These are phyloP conservation scores for Biscutella laevigata DNA, from an alignment of 441 rosid species.

Conservation along the genomic window DNA sequence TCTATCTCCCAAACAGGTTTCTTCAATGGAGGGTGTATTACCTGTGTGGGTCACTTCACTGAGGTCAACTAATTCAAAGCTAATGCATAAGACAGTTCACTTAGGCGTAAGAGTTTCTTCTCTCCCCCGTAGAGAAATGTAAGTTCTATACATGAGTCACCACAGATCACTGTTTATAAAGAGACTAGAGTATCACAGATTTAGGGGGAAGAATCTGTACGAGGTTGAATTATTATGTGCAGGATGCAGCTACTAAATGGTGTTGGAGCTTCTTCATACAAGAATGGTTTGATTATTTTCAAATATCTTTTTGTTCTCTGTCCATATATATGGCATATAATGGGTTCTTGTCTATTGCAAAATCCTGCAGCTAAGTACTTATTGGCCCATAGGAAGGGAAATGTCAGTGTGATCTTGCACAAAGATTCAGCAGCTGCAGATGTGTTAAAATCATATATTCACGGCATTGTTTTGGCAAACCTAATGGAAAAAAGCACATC, in stretches of 20 bases:
- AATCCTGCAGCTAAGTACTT: constrained; percentile 49
- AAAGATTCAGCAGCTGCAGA: constrained; percentile 53
- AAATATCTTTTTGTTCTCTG: not conserved
- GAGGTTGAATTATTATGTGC: constrained; percentile 21
- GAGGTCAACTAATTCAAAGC: constrained; percentile 31
- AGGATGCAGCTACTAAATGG: constrained; percentile 53
- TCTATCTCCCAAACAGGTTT: constrained; percentile 70
- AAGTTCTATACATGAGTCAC: constrained; percentile 24
- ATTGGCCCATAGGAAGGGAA: constrained; percentile 45
- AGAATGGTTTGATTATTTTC: constrained; percentile 39
- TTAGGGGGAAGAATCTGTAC: not conserved
- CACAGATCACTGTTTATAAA: not conserved
- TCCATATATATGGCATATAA: not conserved
- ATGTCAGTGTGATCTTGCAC: constrained; percentile 43
- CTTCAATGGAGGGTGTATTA: constrained; percentile 58
- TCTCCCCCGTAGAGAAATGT: constrained; percentile 55
- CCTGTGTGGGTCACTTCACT: constrained; percentile 48
- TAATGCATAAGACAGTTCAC: constrained; percentile 35
- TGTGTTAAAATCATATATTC: constrained; percentile 66
- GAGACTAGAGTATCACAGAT: not conserved
- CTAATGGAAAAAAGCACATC: constrained; percentile 24
- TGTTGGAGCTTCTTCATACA: constrained; percentile 37
- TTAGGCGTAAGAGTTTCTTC: constrained; percentile 70
- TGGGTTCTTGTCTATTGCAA: not conserved
- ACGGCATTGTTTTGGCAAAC: constrained; percentile 58